Base-by-base conservation (phyloP, 2,329 filamentous ascomycete genomes). In the Claviceps sp. region DNA sequence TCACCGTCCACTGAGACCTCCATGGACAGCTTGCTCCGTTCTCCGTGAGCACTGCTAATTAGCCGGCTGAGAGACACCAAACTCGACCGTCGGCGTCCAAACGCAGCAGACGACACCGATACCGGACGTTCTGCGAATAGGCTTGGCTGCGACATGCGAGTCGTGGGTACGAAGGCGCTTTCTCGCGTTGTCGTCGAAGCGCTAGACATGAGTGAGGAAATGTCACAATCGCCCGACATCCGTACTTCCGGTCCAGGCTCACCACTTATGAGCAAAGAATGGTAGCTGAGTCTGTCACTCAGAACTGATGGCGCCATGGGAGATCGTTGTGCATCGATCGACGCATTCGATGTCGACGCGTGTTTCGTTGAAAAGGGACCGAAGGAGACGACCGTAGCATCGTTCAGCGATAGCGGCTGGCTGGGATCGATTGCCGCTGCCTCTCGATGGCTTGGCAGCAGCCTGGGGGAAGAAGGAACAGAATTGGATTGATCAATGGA, bases 161-260 rank as follows among this genome's bases (percentile, higher is more conserved):
- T 60, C 65, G 66, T 64, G 50, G 72, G 60, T 1, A 65, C 59
- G 45, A 75, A 74, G 38, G 71, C 71, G 59, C 84, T 86, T 58
- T 86, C 82, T 46, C 81, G 77, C 6, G 83, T 85, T 78, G 84
- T 87, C 9, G 84, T 88, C 9, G 86, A 89, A 58, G 84, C 82
- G 62, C 84, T 88, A 61, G 84, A 88, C 1, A 84, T 86, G 57
- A 77, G 67, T 2, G 86, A 89, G 2, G 86, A 85, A 14, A 87
- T 81, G 58, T 87, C 85, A 44, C 69, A 68, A 56, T 86, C 83
- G 37, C 82, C 74, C 0, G 86, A 90, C 38, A 85, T 77, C 47
- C 85, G 80, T 6, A 81, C 70, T 59, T 88, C 85, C 0, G 84
- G 85, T 0, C 83, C 84, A 20, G 84, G 84, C 57, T 89, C 85